Evolutionary conservation across 805 yeast species (phyloP).

Genomic region (Ogataea chonburiensis): DNA sequence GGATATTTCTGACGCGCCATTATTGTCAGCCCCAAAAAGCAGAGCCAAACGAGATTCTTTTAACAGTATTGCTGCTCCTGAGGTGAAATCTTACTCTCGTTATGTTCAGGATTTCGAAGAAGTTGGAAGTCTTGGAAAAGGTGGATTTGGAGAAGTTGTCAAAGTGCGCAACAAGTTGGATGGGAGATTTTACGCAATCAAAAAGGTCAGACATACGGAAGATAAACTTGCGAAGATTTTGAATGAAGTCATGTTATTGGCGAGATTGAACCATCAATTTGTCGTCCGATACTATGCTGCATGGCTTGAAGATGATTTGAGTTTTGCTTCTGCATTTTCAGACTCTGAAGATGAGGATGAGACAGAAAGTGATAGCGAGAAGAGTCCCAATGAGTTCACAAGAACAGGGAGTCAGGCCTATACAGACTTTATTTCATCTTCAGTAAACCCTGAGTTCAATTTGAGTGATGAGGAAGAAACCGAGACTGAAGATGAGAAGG

Average conservation of each 20-base stretch:
- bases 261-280: constrained; percentile 90
- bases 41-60: constrained; percentile 32
- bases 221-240: constrained; percentile 76
- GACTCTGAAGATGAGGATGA: constrained; percentile 27
- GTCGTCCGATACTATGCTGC: constrained; percentile 97
- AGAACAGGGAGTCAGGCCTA: constrained; percentile 37
- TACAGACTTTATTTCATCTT: constrained; percentile 69
- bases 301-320: constrained; percentile 81
- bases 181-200: constrained; percentile 92
- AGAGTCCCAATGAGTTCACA: constrained; percentile 19
- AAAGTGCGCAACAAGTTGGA: constrained; percentile 91
- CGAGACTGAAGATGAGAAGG: constrained; percentile 22
- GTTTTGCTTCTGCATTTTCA: constrained; percentile 15
- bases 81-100: constrained; percentile 49
- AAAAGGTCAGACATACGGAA: constrained; percentile 81
- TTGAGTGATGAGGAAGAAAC: constrained; percentile 37
- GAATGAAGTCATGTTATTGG: constrained; percentile 88
- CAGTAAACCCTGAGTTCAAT: constrained; percentile 55
- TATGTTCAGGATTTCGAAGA: constrained; percentile 95
- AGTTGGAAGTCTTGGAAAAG: constrained; percentile 84
- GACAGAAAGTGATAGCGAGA: constrained; percentile 36
- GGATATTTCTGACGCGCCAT: constrained; percentile 23
- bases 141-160: constrained; percentile 98
- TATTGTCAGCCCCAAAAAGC: constrained; percentile 11
- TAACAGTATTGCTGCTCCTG: constrained; percentile 20